Conservation (phyloP, 495 filamentous ascomycete species). For the Trichocladium uniseriatum region DNA sequence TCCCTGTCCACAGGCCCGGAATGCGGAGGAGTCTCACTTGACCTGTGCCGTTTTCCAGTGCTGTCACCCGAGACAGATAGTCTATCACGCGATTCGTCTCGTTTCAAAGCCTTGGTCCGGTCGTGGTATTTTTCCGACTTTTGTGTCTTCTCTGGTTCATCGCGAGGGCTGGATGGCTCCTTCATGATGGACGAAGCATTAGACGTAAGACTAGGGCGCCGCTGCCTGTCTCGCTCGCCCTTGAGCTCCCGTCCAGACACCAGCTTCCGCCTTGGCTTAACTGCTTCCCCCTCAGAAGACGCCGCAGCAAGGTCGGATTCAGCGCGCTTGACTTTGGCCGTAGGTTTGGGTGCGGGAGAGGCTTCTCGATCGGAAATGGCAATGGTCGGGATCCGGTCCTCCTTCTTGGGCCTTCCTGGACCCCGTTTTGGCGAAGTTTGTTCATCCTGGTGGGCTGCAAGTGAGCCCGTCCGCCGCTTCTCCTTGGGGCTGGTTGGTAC, state of each 20-base stretch:
- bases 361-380: conserved; percentile 45
- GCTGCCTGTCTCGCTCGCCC: conserved; percentile 45
- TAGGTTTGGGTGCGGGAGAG: conserved; percentile 35
- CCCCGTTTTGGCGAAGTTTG: conserved; percentile 39
- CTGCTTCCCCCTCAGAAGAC: conserved; percentile 44
- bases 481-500: conserved; percentile 34
- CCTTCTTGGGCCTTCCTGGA: conserved; percentile 40
- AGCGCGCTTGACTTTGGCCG: conserved; percentile 34
- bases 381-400: conserved; percentile 35
- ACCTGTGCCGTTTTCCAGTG: conserved; percentile 54
- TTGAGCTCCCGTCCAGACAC: conserved; percentile 51
- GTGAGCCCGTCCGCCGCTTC: conserved; percentile 32
- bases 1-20: conserved; percentile 45
- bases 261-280: conserved; percentile 51
- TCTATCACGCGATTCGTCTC: conserved; percentile 48
- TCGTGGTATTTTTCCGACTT: conserved; percentile 40
- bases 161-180: conserved; percentile 34
- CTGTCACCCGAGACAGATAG: conserved; percentile 38
- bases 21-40: conserved; percentile 58
- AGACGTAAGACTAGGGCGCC: conserved; percentile 40
- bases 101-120: conserved; percentile 41
- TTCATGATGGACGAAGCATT: conserved; percentile 35
- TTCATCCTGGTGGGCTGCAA: conserved; percentile 31
- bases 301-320: conserved; percentile 39
- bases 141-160: conserved; percentile 32